A percentile compares a stretch with the other conserved stretches of the same genome.
phyloP scores from a whole-genome alignment of 176 grass and related monocot species.

The Rhynchospora pubera region DNA sequence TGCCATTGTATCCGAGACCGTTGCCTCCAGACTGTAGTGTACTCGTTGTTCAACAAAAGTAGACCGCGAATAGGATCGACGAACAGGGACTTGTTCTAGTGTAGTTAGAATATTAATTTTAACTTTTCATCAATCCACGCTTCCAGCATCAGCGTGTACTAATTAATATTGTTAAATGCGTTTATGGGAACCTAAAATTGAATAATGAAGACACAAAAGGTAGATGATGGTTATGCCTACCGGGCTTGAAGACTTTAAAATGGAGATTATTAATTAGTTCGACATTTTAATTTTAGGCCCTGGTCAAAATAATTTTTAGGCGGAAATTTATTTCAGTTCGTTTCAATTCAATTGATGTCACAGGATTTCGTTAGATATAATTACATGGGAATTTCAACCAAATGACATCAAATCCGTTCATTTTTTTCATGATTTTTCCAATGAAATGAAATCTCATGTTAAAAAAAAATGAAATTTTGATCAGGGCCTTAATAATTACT shows the following conservation, averaged over 20 bases:
- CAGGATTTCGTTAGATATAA: not conserved
- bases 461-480: too few species aligned
- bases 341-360: too few species aligned
- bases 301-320: too few species aligned
- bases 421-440: too few species aligned
- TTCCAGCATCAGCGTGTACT: not conserved
- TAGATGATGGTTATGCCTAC: not conserved
- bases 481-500: too few species aligned
- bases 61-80: not conserved
- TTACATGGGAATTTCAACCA: not conserved
- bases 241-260: too few species aligned
- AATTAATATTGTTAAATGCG: not conserved
- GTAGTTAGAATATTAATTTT: not conserved
- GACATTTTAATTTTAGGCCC: not conserved
- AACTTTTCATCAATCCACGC: not conserved
- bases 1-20: too few species aligned
- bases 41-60: not conserved
- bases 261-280: not conserved
- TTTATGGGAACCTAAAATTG: not conserved
- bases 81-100: not conserved
- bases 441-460: too few species aligned
- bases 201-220: not conserved
- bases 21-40: too few species aligned
- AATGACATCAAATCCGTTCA: too few species aligned
- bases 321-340: too few species aligned